A percentile compares a stretch with the other conserved stretches of the same genome.
phyloP scores from a whole-genome alignment of 202 grass and related monocot genomes.

The Carex sylvatica region DNA sequence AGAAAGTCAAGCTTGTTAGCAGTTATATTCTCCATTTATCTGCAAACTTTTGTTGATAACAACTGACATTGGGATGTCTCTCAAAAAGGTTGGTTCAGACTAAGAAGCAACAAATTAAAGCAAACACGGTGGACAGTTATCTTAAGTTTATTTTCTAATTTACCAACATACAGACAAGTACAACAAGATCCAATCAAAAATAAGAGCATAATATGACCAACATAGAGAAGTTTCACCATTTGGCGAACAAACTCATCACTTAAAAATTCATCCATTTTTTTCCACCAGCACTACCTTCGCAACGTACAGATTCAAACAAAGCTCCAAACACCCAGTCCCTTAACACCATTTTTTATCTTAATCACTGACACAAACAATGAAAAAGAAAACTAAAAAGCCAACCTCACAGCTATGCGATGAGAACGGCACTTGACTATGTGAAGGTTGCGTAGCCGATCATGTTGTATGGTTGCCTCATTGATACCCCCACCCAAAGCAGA shows the following conservation, averaged over 20 bases:
- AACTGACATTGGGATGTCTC: not conserved
- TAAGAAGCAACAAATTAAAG: not conserved
- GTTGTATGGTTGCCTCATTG: constrained; percentile 78
- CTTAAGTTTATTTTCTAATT: not conserved
- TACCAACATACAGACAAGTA: not conserved
- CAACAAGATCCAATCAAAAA: not conserved
- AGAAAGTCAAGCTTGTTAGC: constrained; percentile 18
- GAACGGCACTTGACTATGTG: constrained; percentile 76
- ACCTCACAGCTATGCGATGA: constrained; percentile 88
- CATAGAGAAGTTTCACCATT: not conserved
- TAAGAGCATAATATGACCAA: not conserved
- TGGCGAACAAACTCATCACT: not conserved
- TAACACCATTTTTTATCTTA: not conserved
- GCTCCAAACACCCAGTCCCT: not conserved
- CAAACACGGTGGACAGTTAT: not conserved
- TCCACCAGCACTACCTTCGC: not conserved
- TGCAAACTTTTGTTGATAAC: not conserved
- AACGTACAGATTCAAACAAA: not conserved
- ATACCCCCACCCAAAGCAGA: constrained; percentile 66
- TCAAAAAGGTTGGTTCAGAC: not conserved
- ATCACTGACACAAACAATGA: not conserved
- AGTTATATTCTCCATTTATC: not conserved
- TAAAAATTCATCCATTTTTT: constrained; percentile 13
- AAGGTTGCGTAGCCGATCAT: constrained; percentile 67
- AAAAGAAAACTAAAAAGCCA: constrained; percentile 16